phyloP scores from a whole-genome alignment of 371 early-diverging fungal genomes.

The Mortierella sp. region DNA sequence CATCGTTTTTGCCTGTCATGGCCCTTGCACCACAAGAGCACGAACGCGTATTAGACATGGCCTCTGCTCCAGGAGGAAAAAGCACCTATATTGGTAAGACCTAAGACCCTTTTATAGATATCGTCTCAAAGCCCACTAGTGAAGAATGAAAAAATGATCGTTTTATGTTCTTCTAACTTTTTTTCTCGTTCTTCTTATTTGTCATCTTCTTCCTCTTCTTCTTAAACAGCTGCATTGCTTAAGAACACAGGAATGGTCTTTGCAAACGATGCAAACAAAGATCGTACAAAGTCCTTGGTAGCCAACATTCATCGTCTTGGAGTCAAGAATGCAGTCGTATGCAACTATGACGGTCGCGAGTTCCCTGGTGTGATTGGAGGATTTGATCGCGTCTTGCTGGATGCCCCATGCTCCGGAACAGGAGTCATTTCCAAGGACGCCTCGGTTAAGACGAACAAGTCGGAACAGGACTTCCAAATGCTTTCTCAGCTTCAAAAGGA shows the following conservation, averaged over 20 bases:
- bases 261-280: slow-evolving; percentile 98
- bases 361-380: slow-evolving; percentile 96
- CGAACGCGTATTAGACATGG: slow-evolving; percentile 98
- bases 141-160: not conserved
- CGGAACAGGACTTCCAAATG: slow-evolving; percentile 90
- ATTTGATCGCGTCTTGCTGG: slow-evolving; percentile 98
- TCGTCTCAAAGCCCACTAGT: not conserved
- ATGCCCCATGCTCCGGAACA: slow-evolving; percentile 99
- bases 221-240: slow-evolving; percentile 84
- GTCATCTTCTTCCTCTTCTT: not conserved
- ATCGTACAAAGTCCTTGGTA: slow-evolving; percentile 90
- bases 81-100: slow-evolving; percentile 86
- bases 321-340: slow-evolving; percentile 95
- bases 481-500: slow-evolving; percentile 96
- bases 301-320: slow-evolving; percentile 98
- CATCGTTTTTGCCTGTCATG: slow-evolving; percentile 98
- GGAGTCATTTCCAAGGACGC: slow-evolving; percentile 99
- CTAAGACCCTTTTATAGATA: slow-evolving; percentile 6
- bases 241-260: slow-evolving; percentile 99
- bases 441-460: slow-evolving; percentile 95
- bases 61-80: slow-evolving; percentile 99
- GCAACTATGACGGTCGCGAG: slow-evolving; percentile 96
- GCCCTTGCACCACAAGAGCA: slow-evolving; percentile 95
- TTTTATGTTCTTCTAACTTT: not conserved
- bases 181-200: not conserved